phyloP scores from a whole-genome alignment of 2,329 filamentous ascomycete genomes.

The Neospermospora avenae region DNA sequence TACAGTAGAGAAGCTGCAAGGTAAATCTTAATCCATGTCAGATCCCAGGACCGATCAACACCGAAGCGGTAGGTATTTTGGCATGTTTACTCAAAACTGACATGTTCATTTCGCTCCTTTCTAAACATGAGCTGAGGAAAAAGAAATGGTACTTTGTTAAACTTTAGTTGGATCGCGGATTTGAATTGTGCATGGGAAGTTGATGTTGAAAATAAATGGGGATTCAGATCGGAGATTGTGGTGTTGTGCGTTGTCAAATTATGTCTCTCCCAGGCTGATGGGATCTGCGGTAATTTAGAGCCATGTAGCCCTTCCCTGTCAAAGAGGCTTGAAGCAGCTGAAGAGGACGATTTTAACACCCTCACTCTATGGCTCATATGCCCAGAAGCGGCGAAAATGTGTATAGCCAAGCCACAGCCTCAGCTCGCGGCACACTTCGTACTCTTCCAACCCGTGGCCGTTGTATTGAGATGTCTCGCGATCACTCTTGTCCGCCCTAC shows the following conservation, averaged over 20 bases:
- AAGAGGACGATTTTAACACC: not conserved
- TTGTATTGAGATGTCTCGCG: slow-evolving; percentile 12
- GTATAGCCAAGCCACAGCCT: not conserved
- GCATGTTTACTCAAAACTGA: slow-evolving; percentile 8
- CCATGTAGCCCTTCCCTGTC: not conserved
- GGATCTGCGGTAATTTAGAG: slow-evolving; percentile 1
- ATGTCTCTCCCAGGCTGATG: not conserved
- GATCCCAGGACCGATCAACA: slow-evolving; percentile 14
- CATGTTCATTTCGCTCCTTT: not conserved
- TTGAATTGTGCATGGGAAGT: not conserved
- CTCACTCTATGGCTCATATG: not conserved
- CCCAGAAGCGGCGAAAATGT: not conserved
- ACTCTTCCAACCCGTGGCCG: not conserved
- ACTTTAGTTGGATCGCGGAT: not conserved
- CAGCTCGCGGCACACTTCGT: not conserved
- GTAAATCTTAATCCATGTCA: slow-evolving; percentile 16
- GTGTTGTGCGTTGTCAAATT: slow-evolving; percentile 4
- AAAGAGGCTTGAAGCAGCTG: not conserved
- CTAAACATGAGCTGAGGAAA: not conserved
- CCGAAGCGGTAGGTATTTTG: not conserved
- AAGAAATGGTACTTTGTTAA: not conserved
- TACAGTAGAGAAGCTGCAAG: slow-evolving; percentile 14
- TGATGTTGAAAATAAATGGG: not conserved
- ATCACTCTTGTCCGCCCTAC: slow-evolving; percentile 7
- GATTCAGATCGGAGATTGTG: not conserved